These are phyloP conservation scores for Collybiopsis confluens DNA, from an alignment of 768 basidiomycete species.

Conservation along the genomic window DNA sequence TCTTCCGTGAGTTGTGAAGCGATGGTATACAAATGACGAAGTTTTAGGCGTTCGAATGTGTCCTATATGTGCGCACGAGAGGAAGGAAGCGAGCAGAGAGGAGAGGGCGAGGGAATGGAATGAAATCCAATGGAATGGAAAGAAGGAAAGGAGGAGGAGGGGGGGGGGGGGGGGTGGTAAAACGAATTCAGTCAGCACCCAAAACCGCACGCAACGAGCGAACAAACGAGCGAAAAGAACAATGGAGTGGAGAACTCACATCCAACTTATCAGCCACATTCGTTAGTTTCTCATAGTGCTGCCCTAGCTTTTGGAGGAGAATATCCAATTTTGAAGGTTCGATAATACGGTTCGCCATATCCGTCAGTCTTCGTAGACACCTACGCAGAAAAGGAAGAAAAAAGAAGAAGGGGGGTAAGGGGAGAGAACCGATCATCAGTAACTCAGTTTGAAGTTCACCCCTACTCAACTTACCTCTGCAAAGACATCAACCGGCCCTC, in stretches of 20 bases:
- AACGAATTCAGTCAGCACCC: too few species aligned
- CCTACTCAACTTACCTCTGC: background rate
- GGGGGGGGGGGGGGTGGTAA: background rate
- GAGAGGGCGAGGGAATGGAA: background rate
- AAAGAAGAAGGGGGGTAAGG: too few species aligned
- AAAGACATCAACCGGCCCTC: background rate
- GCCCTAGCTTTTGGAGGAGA: background rate
- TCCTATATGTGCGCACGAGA: background rate
- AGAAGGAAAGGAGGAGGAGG: background rate
- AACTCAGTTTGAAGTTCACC: background rate
- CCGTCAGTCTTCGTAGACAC: conserved; percentile 6
- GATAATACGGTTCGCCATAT: background rate
- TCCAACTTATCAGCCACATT: conserved; percentile 6
- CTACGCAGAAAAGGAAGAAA: background rate
- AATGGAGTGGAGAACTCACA: background rate
- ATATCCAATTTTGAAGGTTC: background rate
- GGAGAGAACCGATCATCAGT: too few species aligned
- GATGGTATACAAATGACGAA: conserved; percentile 1
- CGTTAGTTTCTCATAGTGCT: background rate
- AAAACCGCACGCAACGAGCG: too few species aligned
- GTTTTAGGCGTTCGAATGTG: conserved; percentile 6
- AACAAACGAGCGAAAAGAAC: background rate
- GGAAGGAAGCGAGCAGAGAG: background rate
- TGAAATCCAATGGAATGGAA: background rate
- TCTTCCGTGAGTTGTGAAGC: conserved; percentile 1